A percentile compares a stretch with the other conserved stretches of the same genome.
Conservation (phyloP, 2,329 filamentous ascomycete genomes). For the Aspergillus jensenii region DNA sequence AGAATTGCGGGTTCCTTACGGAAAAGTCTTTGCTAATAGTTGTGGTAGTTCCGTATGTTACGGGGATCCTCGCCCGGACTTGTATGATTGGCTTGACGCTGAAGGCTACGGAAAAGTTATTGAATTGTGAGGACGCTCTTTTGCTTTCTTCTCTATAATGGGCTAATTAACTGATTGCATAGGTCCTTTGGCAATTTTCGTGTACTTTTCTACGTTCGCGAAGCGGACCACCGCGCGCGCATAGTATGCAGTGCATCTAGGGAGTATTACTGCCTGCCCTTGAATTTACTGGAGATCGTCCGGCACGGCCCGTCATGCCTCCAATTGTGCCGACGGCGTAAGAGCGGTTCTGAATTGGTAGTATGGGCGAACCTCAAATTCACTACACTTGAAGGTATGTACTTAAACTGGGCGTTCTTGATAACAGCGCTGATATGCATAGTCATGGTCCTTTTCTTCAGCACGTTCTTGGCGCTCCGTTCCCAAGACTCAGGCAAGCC, state of each 20-base stretch:
- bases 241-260: conserved; percentile 53
- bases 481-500: conserved; percentile 51
- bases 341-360: conserved; percentile 41
- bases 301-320: conserved; percentile 40
- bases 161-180: background rate
- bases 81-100: conserved; percentile 31
- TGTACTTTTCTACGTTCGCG: conserved; percentile 53
- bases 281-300: conserved; percentile 46
- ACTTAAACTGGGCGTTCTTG: background rate
- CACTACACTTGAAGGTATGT: conserved; percentile 53
- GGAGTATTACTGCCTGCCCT: conserved; percentile 51
- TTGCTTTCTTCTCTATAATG: background rate
- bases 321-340: conserved; percentile 38
- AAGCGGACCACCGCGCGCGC: conserved; percentile 52
- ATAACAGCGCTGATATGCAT: background rate
- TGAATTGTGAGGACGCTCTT: conserved; percentile 33
- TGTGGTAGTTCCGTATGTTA: conserved; percentile 35
- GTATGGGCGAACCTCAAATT: conserved; percentile 59
- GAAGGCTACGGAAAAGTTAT: conserved; percentile 39
- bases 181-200: conserved; percentile 32
- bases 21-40: background rate
- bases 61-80: conserved; percentile 26
- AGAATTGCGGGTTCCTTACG: conserved; percentile 7
- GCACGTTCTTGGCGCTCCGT: conserved; percentile 58
- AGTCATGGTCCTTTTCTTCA: conserved; percentile 60